Evolutionary conservation across 345 rosid genomes (phyloP), one percentile per base, ranked within the genome.

Genomic region (Hypericum androsaemum): DNA sequence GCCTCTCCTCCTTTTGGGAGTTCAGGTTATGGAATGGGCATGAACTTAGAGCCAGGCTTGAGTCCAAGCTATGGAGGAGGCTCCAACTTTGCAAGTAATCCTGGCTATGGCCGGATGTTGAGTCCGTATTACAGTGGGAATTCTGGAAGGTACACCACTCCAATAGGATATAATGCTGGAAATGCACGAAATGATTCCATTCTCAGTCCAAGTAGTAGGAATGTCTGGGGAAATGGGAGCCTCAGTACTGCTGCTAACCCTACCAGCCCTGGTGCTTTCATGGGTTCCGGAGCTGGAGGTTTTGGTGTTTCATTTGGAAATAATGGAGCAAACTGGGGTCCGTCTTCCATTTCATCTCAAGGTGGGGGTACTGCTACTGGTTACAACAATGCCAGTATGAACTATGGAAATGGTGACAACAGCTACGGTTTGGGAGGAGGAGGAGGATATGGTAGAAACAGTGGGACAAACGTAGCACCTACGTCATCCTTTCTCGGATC

Each of bases 181-280:
- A 64, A 56, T 56, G 74, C 86, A 60, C 78, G 88, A 55, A 79
- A 61, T 35, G 77, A 78, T 58, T 72, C 89, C 52, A 70, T 70
- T 65, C 72, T 82, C 58, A 81, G 77, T 69, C 67, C 81, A 43
- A 61, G 67, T 57, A 57, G 73, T 57, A 69, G 88, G 50, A 83
- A 77, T 68, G 74, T 87, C 46, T 88, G 96, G 96, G 96, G 89
- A 74, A 84, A 71, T 73, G 81, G 85, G 48, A 64, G 80, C 52
- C 71, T 76, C 43, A 67, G 47, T 52, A 62, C 50, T 65, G 68
- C 60, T 12, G 12, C 69, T n/a, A 71, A 73, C 58, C 69, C 76
- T 46, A 70, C 75, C 46, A 76, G 64, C 50, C 61, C 77, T 38
- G 71, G 78, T 69, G 58, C 70, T 53, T 73, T 69, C 57, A 32